Evolutionary conservation across 768 basidiomycete genomes (phyloP).

Genomic region (Mycena indigotica): DNA sequence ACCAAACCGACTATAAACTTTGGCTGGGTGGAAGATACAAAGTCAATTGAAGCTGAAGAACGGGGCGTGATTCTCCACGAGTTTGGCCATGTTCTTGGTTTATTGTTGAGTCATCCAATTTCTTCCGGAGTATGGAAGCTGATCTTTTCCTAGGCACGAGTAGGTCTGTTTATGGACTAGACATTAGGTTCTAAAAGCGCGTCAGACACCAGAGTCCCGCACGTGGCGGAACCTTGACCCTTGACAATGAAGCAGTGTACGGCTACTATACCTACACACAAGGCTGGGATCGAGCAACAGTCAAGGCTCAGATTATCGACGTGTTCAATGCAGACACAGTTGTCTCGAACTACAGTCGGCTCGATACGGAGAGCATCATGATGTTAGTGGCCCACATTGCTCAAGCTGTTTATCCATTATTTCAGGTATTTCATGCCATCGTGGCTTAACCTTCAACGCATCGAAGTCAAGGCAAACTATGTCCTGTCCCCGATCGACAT

Average conservation of each 20-base stretch:
- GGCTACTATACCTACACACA: constrained; percentile 14
- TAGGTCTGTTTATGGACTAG: neutral
- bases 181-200: neutral
- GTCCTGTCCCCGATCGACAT: constrained; percentile 15
- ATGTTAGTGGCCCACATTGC: constrained; percentile 15
- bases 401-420: neutral
- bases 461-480: constrained; percentile 10
- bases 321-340: constrained; percentile 16
- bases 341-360: constrained; percentile 20
- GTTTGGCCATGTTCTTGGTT: constrained; percentile 30
- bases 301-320: constrained; percentile 16
- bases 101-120: constrained; percentile 20
- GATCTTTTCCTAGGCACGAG: neutral
- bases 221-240: constrained; percentile 16
- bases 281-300: constrained; percentile 6
- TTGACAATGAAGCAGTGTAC: constrained; percentile 19
- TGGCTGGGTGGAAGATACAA: constrained; percentile 16
- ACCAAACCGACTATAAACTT: constrained; percentile 22
- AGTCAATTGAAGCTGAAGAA: constrained; percentile 9
- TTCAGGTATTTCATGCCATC: constrained; percentile 22
- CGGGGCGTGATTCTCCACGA: constrained; percentile 29
- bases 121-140: neutral
- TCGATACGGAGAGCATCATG: constrained; percentile 24
- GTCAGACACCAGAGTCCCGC: constrained; percentile 28
- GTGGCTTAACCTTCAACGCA: constrained; percentile 11